phyloP scores from a whole-genome alignment of 2,329 filamentous ascomycete species.

The Akanthomyces dipterigenus region DNA sequence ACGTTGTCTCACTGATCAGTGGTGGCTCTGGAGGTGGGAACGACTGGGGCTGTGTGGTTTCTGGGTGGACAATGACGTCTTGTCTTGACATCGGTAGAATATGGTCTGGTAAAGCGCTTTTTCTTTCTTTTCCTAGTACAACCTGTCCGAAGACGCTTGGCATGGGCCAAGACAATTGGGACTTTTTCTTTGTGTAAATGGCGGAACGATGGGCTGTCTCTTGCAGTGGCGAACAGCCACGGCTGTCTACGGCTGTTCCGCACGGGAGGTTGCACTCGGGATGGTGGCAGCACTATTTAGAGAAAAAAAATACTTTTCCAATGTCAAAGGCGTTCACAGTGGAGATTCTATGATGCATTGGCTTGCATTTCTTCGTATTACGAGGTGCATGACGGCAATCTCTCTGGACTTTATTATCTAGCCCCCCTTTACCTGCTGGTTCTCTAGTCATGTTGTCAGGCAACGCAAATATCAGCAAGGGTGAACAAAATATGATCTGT shows the following conservation, averaged over 20 bases:
- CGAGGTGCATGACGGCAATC: background rate
- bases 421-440: background rate
- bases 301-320: background rate
- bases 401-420: background rate
- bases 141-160: background rate
- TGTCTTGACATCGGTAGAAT: background rate
- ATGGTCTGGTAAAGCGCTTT: background rate
- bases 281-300: background rate
- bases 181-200: too few species aligned
- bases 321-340: background rate
- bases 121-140: background rate
- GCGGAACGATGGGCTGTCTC: too few species aligned
- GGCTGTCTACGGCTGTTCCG: too few species aligned
- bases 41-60: background rate
- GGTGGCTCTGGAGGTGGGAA: background rate
- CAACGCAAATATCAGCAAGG: background rate
- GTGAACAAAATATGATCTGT: background rate
- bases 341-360: conserved; percentile 3
- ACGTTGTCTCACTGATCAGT: background rate
- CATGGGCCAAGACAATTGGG: background rate
- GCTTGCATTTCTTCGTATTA: background rate
- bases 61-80: background rate
- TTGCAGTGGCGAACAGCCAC: too few species aligned
- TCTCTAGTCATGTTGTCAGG: background rate
- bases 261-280: too few species aligned